Evolutionary conservation across 139 green algal species (phyloP).

Genomic region (Pleodorina starrii): DNA sequence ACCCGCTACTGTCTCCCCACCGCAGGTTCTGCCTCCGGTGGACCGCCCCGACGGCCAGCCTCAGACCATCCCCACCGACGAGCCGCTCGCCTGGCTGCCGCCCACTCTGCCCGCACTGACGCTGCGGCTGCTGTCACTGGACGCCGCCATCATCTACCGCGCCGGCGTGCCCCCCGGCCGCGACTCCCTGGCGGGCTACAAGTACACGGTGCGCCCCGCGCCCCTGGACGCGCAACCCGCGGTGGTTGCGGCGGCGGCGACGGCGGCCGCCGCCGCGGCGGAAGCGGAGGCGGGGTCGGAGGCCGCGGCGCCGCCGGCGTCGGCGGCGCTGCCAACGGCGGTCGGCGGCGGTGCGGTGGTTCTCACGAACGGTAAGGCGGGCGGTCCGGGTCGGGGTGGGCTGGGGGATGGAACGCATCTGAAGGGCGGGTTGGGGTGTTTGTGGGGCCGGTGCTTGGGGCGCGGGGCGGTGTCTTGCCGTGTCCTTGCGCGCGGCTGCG

Average conservation of each 20-base stretch:
- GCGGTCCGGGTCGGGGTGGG: not conserved
- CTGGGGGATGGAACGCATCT: not conserved
- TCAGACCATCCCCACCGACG: slow-evolving; percentile 7
- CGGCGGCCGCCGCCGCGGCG: not conserved
- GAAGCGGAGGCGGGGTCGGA: not conserved
- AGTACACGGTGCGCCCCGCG: slow-evolving; percentile 41
- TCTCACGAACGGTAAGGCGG: slow-evolving; percentile 22
- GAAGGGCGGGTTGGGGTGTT: too few species aligned
- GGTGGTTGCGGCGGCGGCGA: not conserved
- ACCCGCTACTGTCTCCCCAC: too few species aligned
- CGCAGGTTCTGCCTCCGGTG: slow-evolving; percentile 23
- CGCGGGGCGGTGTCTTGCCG: too few species aligned
- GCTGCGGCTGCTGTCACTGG: slow-evolving; percentile 79
- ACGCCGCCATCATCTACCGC: slow-evolving; percentile 76
- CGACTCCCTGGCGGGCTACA: slow-evolving; percentile 35
- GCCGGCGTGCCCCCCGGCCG: not conserved
- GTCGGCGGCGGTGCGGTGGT: slow-evolving; percentile 33
- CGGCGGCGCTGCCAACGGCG: slow-evolving; percentile 20
- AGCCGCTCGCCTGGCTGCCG: slow-evolving; percentile 85
- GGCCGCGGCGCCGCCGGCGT: slow-evolving; percentile 2
- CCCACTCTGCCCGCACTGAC: slow-evolving; percentile 75
- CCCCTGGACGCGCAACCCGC: slow-evolving; percentile 22
- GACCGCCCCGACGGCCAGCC: not conserved
- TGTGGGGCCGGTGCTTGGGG: too few species aligned
- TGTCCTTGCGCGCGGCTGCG: too few species aligned